These are phyloP conservation scores for Carex parvula DNA, from an alignment of 176 grass and related monocot species.

Conservation along the genomic window DNA sequence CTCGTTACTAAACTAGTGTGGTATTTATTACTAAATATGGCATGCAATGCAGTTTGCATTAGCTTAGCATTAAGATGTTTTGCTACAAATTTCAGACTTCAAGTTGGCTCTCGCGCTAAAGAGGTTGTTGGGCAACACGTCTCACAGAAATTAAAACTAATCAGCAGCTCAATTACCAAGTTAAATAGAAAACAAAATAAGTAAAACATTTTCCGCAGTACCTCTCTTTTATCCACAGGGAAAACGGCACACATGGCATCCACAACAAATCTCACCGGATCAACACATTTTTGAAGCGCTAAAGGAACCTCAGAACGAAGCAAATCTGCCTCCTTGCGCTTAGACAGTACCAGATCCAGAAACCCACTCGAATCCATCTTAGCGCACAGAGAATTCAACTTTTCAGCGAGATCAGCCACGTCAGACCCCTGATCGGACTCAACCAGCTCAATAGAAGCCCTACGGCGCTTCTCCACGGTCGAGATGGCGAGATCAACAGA, in stretches of 20 bases:
- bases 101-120: neutral
- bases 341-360: slow-evolving; percentile 47
- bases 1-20: neutral
- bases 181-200: neutral
- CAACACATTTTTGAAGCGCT: slow-evolving; percentile 57
- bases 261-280: slow-evolving; percentile 78
- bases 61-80: neutral
- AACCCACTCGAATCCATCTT: slow-evolving; percentile 70
- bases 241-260: slow-evolving; percentile 62
- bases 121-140: neutral
- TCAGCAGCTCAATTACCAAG: neutral
- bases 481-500: slow-evolving; percentile 49
- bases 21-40: neutral
- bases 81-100: neutral
- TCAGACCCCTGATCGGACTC: neutral
- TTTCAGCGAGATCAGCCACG: slow-evolving; percentile 32
- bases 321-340: slow-evolving; percentile 68
- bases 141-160: neutral
- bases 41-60: neutral
- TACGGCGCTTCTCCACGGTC: slow-evolving; percentile 37
- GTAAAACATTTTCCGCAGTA: neutral
- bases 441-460: neutral
- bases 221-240: slow-evolving; percentile 56
- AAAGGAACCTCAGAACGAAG: slow-evolving; percentile 45
- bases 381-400: slow-evolving; percentile 41